These are phyloP conservation scores for Xylaria arbuscula DNA, from an alignment of 2,329 filamentous ascomycete genomes.

Conservation along the genomic window DNA sequence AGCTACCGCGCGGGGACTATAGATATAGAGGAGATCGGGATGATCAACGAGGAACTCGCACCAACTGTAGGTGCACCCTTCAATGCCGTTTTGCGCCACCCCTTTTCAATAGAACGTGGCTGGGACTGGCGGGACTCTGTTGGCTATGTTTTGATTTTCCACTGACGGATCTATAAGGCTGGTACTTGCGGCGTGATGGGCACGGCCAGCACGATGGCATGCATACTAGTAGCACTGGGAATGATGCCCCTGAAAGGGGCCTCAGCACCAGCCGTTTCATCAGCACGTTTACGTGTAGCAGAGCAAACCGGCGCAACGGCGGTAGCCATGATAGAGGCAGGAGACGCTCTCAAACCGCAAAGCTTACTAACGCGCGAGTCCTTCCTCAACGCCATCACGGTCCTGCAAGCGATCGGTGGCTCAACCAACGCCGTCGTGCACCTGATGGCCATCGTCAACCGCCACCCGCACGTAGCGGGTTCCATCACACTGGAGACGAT, in stretches of 20 bases:
- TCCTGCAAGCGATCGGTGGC: slow-evolving; percentile 86
- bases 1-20: slow-evolving; percentile 72
- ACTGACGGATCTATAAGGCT: slow-evolving; percentile 53
- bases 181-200: slow-evolving; percentile 94
- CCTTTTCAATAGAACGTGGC: background rate
- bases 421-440: slow-evolving; percentile 89
- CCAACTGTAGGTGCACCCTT: slow-evolving; percentile 65
- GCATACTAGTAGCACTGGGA: slow-evolving; percentile 84
- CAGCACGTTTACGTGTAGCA: slow-evolving; percentile 83
- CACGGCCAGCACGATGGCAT: slow-evolving; percentile 91
- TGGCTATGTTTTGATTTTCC: background rate
- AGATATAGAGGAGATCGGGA: slow-evolving; percentile 77
- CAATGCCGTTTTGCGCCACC: background rate
- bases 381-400: slow-evolving; percentile 87
- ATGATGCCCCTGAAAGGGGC: slow-evolving; percentile 81
- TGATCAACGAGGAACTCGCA: slow-evolving; percentile 77
- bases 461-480: slow-evolving; percentile 72
- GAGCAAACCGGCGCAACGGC: slow-evolving; percentile 76
- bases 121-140: background rate
- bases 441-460: slow-evolving; percentile 84
- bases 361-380: slow-evolving; percentile 77
- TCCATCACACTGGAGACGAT: slow-evolving; percentile 79
- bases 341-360: slow-evolving; percentile 75
- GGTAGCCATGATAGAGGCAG: slow-evolving; percentile 72
- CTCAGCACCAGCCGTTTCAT: slow-evolving; percentile 81